phyloP scores from a whole-genome alignment of 139 green algal species.

The Coelastrella sp. region DNA sequence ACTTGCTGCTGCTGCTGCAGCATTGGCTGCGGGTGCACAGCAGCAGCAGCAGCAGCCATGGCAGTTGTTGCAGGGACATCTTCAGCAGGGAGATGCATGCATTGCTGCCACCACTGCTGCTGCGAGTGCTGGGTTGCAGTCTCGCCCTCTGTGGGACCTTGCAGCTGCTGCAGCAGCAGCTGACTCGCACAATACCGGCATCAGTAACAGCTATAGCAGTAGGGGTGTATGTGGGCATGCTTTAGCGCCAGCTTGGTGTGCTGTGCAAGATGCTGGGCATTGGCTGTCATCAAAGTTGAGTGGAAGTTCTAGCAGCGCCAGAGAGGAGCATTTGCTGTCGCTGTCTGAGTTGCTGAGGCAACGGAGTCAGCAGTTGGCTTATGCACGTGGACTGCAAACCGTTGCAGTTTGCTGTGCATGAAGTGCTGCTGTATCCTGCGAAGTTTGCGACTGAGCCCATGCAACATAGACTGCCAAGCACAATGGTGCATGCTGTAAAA shows the following conservation, averaged over 20 bases:
- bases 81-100: no score
- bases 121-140: neutral
- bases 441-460: no score
- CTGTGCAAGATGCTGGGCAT: neutral
- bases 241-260: neutral
- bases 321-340: conserved; percentile 9
- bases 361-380: conserved; percentile 5
- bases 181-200: neutral
- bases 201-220: neutral
- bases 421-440: no score
- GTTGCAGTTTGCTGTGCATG: neutral
- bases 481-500: no score
- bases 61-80: neutral
- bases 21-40: neutral
- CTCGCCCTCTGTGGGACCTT: neutral
- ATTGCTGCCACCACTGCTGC: neutral
- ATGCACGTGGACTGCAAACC: neutral
- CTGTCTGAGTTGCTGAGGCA: conserved; percentile 27
- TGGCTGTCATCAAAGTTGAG: neutral
- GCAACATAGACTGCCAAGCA: no score
- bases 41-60: conserved; percentile 1
- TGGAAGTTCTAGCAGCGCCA: neutral
- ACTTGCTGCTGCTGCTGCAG: neutral
- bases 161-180: neutral
- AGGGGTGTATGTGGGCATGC: neutral